Evolutionary conservation across 2,329 filamentous ascomycete species (phyloP).

Genomic region (Monascus ruber): DNA sequence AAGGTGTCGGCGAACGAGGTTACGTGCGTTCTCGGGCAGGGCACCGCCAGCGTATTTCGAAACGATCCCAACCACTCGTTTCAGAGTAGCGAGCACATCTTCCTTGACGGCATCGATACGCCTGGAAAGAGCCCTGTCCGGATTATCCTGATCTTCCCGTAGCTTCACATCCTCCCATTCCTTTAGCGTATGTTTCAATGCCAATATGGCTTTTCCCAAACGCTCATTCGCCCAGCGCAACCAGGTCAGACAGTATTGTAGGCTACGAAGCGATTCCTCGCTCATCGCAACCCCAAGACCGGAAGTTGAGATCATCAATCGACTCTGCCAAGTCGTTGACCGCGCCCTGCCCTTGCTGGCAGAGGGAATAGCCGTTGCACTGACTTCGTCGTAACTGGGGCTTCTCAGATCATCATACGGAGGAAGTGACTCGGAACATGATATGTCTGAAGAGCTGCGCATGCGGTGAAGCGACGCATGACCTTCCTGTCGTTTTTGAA

Average conservation of each 20-base stretch:
- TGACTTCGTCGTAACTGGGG: slow-evolving; percentile 59
- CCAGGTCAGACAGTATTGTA: slow-evolving; percentile 75
- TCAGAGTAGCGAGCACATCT: slow-evolving; percentile 67
- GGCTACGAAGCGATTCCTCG: slow-evolving; percentile 68
- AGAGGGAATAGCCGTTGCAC: slow-evolving; percentile 1
- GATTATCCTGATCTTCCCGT: slow-evolving; percentile 12
- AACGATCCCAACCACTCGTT: slow-evolving; percentile 71
- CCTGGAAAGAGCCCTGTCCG: slow-evolving; percentile 20
- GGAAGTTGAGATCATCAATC: slow-evolving; percentile 80
- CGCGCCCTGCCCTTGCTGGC: slow-evolving; percentile 18
- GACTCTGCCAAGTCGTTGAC: slow-evolving; percentile 58
- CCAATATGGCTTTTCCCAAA: slow-evolving; percentile 62
- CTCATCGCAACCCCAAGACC: slow-evolving; percentile 86
- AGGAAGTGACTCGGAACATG: slow-evolving; percentile 63
- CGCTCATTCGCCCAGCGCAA: slow-evolving; percentile 72
- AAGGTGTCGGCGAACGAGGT: slow-evolving; percentile 72
- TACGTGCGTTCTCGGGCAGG: slow-evolving; percentile 74
- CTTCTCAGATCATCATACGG: slow-evolving; percentile 72
- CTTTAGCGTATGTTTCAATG: slow-evolving; percentile 63
- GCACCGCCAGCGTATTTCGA: slow-evolving; percentile 86
- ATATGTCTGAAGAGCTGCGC: slow-evolving; percentile 52
- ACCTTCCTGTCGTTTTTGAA: slow-evolving; percentile 32
- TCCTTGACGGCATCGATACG: slow-evolving; percentile 56
- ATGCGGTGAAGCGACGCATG: slow-evolving; percentile 10
- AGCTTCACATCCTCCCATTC: slow-evolving; percentile 57